Base-by-base conservation (phyloP, 345 rosid species). In the Linum usitatissimum region DNA sequence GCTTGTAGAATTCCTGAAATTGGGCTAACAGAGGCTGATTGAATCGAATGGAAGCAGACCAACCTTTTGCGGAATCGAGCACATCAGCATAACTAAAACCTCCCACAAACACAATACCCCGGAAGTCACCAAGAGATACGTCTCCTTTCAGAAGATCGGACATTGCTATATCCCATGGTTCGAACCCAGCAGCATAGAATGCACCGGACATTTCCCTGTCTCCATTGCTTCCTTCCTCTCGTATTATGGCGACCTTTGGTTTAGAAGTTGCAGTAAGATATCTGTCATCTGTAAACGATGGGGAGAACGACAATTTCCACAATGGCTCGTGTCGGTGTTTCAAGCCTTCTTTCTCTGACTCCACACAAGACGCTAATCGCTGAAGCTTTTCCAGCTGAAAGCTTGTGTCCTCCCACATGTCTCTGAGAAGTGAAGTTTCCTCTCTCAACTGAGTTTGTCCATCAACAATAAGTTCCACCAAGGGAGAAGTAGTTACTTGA, bases 181-280 rank as follows among this genome's bases (percentile, higher is more conserved):
- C 98, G 59, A 92, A 92, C 62, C 98, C 98, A 28, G 97, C 84
- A 17, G 96, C 89, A 59, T 76, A 74, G 70, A 89, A 78, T 4
- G 95, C 95, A 64, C 89, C 98, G 0, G 97, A 84, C 98, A 92
- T 92, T 79, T 92, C 97, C 60, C 97, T 78, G 70, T 92, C 98
- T 53, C 97, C 97, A 38, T 87, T 92, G 78, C 98, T 92, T 39
- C 98, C 98, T 79, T 92, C 98, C 78, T 92, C 98, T 49, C 98
- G 81, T 67, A 92, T 79, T 59, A 92, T 83, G 51, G 93, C 98
- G 55, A 92, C 88, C 76, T 87, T 92, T 6, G 98, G 95, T 66
- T 92, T 92, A 36, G 54, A 75, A 75, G 78, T 65, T 66, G 78
- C 68, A 55, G 65, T 75, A 78, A 84, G 72, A 65, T 79, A 85